Percentiles rank a stretch among this genome's conserved stretches.
Conservation (phyloP, 2,329 filamentous ascomycete species). For the Leptosphaerulina australis region DNA sequence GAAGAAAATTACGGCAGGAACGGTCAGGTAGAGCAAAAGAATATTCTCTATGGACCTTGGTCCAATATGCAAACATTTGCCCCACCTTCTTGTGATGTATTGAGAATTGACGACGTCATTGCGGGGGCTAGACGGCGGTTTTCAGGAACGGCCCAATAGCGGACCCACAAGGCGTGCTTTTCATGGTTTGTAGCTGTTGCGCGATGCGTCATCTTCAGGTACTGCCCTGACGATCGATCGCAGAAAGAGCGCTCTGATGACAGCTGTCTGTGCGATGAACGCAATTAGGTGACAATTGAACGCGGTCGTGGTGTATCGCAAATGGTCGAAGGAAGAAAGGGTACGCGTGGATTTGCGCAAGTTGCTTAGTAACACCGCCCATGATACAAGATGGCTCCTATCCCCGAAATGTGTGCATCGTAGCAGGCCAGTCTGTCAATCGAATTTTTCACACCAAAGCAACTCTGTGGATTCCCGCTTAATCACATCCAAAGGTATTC, state of each 20-base stretch:
- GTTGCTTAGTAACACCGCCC: slow-evolving; percentile 17
- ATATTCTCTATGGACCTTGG: slow-evolving; percentile 2
- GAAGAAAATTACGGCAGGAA: slow-evolving; percentile 25
- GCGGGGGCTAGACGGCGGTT: background rate
- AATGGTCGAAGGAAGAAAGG: background rate
- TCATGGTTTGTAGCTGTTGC: background rate
- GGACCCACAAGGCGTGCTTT: background rate
- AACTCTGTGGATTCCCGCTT: too few relatives aligned
- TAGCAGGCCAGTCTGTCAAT: too few relatives aligned
- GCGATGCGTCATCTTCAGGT: background rate
- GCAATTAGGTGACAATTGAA: too few relatives aligned
- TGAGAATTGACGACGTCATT: slow-evolving; percentile 7
- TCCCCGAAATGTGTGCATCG: too few relatives aligned
- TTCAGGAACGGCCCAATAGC: slow-evolving; percentile 14
- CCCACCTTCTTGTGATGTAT: slow-evolving; percentile 9
- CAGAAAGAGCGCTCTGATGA: background rate
- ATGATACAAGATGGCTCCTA: too few relatives aligned
- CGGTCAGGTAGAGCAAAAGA: slow-evolving; percentile 26
- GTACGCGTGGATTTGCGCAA: slow-evolving; percentile 15
- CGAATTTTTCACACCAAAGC: too few relatives aligned
- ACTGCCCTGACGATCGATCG: slow-evolving; percentile 4
- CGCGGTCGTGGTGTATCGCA: too few relatives aligned
- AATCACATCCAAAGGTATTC: too few relatives aligned
- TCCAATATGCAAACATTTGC: background rate
- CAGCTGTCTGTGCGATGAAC: too few relatives aligned